A percentile compares a stretch with the other conserved stretches of the same genome.
Conservation (phyloP, 2,329 filamentous ascomycete genomes). For the Pyricularia grisea region DNA sequence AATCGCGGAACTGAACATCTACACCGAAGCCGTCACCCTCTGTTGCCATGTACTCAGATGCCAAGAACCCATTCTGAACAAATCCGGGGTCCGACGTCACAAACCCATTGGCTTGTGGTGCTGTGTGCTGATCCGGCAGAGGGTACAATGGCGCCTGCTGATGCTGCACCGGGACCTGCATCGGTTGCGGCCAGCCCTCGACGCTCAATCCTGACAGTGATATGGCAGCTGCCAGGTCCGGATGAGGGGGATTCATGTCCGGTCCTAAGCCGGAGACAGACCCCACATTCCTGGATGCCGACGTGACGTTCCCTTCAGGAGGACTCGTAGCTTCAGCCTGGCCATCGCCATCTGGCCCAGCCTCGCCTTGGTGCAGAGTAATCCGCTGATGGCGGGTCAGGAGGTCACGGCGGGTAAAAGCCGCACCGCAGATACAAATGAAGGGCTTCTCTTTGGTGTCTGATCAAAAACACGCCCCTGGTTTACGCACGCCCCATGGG, state of each 20-base stretch:
- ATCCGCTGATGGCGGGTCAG: slow-evolving; percentile 34
- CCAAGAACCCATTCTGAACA: not conserved
- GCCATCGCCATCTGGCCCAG: slow-evolving; percentile 4
- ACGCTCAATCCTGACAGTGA: not conserved
- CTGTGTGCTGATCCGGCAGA: not conserved
- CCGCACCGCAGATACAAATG: slow-evolving; percentile 31
- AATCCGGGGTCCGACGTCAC: not conserved
- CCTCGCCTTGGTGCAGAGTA: slow-evolving; percentile 20
- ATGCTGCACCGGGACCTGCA: not conserved
- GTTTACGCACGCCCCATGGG: not conserved
- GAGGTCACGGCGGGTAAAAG: slow-evolving; percentile 33
- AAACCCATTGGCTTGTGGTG: not conserved
- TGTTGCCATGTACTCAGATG: not conserved
- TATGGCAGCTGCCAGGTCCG: not conserved
- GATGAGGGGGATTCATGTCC: not conserved
- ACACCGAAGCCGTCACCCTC: slow-evolving; percentile 10
- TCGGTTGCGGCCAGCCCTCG: not conserved
- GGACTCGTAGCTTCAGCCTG: not conserved
- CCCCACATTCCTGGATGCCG: not conserved
- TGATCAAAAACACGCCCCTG: slow-evolving; percentile 10
- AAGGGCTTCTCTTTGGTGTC: slow-evolving; percentile 40
- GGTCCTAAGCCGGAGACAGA: not conserved
- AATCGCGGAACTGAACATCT: slow-evolving; percentile 25
- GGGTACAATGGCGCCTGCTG: slow-evolving; percentile 8
- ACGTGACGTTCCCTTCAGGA: not conserved